These are phyloP conservation scores for Ophiostoma perfectum DNA, from an alignment of 2,329 filamentous ascomycete genomes.

Conservation along the genomic window DNA sequence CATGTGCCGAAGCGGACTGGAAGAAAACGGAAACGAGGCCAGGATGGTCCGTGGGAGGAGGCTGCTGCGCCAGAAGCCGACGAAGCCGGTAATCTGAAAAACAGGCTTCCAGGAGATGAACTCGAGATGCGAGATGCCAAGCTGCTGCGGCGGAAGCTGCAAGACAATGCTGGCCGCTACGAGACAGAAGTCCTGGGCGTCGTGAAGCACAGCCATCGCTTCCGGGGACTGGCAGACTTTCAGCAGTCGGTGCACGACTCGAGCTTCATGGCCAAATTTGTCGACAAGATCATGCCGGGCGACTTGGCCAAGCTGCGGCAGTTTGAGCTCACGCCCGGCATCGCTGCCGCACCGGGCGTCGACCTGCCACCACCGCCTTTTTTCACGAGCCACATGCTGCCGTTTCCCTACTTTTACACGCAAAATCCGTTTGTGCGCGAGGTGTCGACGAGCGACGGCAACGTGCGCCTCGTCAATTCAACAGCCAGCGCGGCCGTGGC, in stretches of 20 bases:
- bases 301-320: conserved; percentile 53
- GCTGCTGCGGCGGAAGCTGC: conserved; percentile 56
- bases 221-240: conserved; percentile 79
- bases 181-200: conserved; percentile 64
- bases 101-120: conserved; percentile 14
- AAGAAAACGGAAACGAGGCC: conserved; percentile 77
- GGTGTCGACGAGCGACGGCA: conserved; percentile 51
- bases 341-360: conserved; percentile 53
- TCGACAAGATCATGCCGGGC: conserved; percentile 64
- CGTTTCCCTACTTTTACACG: conserved; percentile 74
- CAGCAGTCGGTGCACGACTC: conserved; percentile 68
- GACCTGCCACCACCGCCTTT: conserved; percentile 74
- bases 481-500: conserved; percentile 53
- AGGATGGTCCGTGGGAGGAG: conserved; percentile 38
- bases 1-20: conserved; percentile 83
- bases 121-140: conserved; percentile 44
- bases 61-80: conserved; percentile 32
- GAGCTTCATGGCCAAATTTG: conserved; percentile 64
- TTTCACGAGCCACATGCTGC: conserved; percentile 68
- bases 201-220: conserved; percentile 77
- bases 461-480: conserved; percentile 50
- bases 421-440: conserved; percentile 75
- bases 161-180: conserved; percentile 65
- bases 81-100: background rate
- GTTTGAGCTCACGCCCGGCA: conserved; percentile 62